Conservation (phyloP, 2,329 filamentous ascomycete species). For the Monosporascus sp. region DNA sequence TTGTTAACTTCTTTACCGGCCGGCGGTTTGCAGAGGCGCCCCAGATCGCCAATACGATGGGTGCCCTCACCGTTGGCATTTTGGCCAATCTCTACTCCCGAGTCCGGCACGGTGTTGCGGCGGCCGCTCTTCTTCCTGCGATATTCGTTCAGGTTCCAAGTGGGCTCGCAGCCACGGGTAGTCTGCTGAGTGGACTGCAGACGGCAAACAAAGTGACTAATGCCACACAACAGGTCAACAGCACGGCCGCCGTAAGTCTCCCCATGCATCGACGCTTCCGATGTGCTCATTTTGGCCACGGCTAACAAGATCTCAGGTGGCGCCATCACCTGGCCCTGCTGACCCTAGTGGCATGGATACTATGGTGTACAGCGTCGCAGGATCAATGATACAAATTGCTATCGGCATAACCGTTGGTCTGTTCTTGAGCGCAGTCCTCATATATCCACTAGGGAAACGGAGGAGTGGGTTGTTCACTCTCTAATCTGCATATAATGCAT, state of each 20-base stretch:
- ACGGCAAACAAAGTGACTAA: slow-evolving; percentile 49
- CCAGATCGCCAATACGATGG: slow-evolving; percentile 72
- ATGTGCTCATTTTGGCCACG: background rate
- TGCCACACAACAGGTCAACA: slow-evolving; percentile 29
- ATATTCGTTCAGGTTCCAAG: slow-evolving; percentile 71
- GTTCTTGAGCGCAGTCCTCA: slow-evolving; percentile 43
- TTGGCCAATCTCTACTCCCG: slow-evolving; percentile 68
- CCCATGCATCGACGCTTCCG: too few relatives aligned
- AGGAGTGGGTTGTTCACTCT: slow-evolving; percentile 46
- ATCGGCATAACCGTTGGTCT: slow-evolving; percentile 47
- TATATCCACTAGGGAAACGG: slow-evolving; percentile 46
- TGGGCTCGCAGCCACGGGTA: slow-evolving; percentile 56
- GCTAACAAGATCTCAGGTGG: slow-evolving; percentile 14
- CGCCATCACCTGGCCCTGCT: slow-evolving; percentile 16
- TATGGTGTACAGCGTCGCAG: slow-evolving; percentile 41
- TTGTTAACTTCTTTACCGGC: slow-evolving; percentile 69
- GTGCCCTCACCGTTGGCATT: slow-evolving; percentile 70
- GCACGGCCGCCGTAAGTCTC: slow-evolving; percentile 23
- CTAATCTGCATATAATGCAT: slow-evolving; percentile 16
- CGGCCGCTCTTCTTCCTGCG: slow-evolving; percentile 78
- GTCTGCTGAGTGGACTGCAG: slow-evolving; percentile 52
- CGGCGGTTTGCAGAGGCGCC: slow-evolving; percentile 63
- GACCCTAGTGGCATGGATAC: slow-evolving; percentile 27
- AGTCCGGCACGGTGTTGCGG: slow-evolving; percentile 66
- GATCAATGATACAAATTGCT: slow-evolving; percentile 48